Base-by-base conservation (phyloP, 2,329 filamentous ascomycete genomes). In the Arthrobotrys pseudoclavata region DNA sequence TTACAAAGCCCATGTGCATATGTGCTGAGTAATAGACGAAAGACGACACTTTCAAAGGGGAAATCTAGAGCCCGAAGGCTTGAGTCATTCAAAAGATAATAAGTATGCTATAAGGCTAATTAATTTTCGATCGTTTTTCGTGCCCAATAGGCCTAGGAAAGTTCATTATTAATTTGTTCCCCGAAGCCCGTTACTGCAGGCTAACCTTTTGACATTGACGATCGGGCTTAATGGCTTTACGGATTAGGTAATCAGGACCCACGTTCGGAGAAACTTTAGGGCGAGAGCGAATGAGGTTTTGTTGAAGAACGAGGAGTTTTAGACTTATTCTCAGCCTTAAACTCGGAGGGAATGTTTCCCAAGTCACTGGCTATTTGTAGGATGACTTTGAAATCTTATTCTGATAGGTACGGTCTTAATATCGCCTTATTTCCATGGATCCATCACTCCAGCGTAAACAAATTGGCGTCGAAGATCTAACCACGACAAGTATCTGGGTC, bases 251-350 rank as follows among this genome's bases (percentile, higher is more conserved):
- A 76, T 55, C 64, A 57, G 4, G 26, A 22, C 40, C 47, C 57
- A 57, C 24, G 37, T 31, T 69, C 71, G 71, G 71, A 52, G 64
- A 69, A 76, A 76, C 66, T 64, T 76, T 76, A 5, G 26, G n/a
- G 22, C 55, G 64, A 76, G 20, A 48, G 34, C 70, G 60, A 67
- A 74, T 67, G 18, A 66, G 12, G n/a, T 34, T 6, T 4, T 18
- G 20, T 15, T 4, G 20, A 45, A n/a, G 13, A 18, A n/a, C 22
- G 2, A 5, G 7, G 22, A 18, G 4, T 50, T 48, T 50, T 18
- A 10, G n/a, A 9, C 10, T 22, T 47, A n/a, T 34, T 48, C 42
- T 48, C 60, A 63, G 60, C 60, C 60, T 63, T 63, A 63, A 18
- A 20, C 20, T 60, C 18, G 42, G 29, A 55, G 22, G 7, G 13